Base-by-base conservation (phyloP, 140 eudicot genomes). In the Flaveria floridana region DNA sequence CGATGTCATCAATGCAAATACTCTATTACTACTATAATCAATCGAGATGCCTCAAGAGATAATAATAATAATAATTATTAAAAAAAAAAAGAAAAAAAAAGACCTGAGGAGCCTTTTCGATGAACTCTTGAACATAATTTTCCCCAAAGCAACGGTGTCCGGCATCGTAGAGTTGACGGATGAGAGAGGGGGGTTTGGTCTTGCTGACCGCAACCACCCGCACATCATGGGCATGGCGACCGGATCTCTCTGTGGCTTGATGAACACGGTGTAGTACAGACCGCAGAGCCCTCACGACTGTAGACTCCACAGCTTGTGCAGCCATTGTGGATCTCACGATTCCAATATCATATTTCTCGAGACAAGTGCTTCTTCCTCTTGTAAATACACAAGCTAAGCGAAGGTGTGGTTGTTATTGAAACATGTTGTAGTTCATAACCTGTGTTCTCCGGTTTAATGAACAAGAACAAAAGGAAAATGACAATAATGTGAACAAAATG, bases 121-220 rank as follows among this genome's bases (percentile, higher is more conserved):
- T 81, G 56, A 93, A 73, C 15, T 93, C 98, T 41, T 93, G 98
- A 21, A 90, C 97, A 51, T 93, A 93, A 34, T 93, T 93, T 75
- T 93, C 98, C 65, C 99, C 99, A 58, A 93, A 93, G 68, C 93
- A 83, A 3, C 99, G 93, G 81, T 93, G 97, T 5, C 99, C 99
- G 19, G 90, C 89, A 72, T 90, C 97, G 78, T 93, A 93, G 13
- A 93, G 86, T 64, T 86, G 86, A 48, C 87, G 87, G 74, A 93
- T 79, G 66, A 90, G 88, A 65, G 99, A 86, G 1, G 85, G 65
- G 0, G 96, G 94, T 67, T 93, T 93, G 66, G 99, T 93, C 79
- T 93, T 93, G 81, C 96, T 68, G 0, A 93, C 99, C 0, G 96
- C 99, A 19, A 93, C 81, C 76, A 90, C 94, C 18, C 92, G 82